These are phyloP conservation scores for Colletotrichum cuscutae DNA, from an alignment of 2,329 filamentous ascomycete species.

Conservation along the genomic window DNA sequence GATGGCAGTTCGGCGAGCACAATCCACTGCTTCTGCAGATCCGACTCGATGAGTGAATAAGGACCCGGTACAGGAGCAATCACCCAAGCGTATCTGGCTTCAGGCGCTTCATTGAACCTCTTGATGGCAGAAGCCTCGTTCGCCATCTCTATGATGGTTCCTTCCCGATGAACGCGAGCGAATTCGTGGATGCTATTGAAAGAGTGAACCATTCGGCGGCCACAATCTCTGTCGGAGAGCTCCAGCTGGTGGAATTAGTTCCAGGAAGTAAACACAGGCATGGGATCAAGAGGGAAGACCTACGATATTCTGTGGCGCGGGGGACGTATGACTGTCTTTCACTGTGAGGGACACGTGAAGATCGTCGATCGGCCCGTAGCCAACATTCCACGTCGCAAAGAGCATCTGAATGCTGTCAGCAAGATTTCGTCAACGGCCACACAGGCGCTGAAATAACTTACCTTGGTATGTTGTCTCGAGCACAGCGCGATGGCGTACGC, in stretches of 20 bases:
- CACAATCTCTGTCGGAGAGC: not conserved
- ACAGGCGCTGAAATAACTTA: not conserved
- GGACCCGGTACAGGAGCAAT: constrained; percentile 5
- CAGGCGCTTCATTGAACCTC: constrained; percentile 4
- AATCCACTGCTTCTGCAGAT: constrained; percentile 27
- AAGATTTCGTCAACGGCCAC: not conserved
- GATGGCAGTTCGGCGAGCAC: constrained; percentile 2
- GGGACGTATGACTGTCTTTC: not conserved
- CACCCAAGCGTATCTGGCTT: constrained; percentile 20
- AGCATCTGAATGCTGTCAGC: not conserved
- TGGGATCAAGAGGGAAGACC: not conserved
- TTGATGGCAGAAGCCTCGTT: constrained; percentile 1
- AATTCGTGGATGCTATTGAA: constrained; percentile 19
- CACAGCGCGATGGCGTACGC: too few species aligned
- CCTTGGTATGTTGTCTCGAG: not conserved
- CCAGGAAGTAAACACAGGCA: not conserved
- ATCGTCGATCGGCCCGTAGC: constrained; percentile 5
- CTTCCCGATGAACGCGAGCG: constrained; percentile 22
- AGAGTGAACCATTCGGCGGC: constrained; percentile 25
- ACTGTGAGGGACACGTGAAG: not conserved
- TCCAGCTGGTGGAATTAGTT: not conserved
- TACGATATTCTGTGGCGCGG: not conserved
- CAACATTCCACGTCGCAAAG: not conserved
- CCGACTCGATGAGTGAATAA: constrained; percentile 14
- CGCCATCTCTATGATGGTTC: constrained; percentile 19